phyloP scores from a whole-genome alignment of 306 rosid species.

The Cicer pinnatifidum region DNA sequence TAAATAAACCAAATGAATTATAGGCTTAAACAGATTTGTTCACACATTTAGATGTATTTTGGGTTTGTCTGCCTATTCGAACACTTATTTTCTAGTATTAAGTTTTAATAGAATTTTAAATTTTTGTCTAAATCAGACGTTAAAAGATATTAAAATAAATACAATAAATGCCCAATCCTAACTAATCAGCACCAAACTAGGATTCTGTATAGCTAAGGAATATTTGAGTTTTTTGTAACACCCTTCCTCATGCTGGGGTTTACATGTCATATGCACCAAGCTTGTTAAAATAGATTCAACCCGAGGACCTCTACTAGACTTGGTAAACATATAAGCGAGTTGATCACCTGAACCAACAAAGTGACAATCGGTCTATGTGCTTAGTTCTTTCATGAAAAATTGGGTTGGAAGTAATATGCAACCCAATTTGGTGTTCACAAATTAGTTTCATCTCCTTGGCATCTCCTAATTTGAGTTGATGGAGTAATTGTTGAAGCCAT shows the following conservation, averaged over 20 bases:
- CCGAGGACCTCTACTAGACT: not conserved
- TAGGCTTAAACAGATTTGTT: not conserved
- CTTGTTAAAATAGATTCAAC: not conserved
- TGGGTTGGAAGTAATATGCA: not conserved
- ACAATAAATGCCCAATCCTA: not conserved
- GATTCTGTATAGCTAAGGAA: not conserved
- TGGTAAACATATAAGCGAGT: not conserved
- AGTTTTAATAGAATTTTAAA: not conserved
- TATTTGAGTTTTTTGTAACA: not conserved
- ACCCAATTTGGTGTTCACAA: not conserved
- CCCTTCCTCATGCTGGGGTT: not conserved
- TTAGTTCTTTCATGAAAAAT: not conserved
- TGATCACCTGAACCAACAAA: not conserved
- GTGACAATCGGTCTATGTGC: not conserved
- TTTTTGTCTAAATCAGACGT: not conserved
- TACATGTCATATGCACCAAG: not conserved
- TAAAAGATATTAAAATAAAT: too few relatives aligned
- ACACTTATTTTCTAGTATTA: slow-evolving; percentile 8
- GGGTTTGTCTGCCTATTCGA: slow-evolving; percentile 1
- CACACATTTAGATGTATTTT: not conserved
- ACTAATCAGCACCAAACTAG: not conserved
- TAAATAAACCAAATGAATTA: not conserved
- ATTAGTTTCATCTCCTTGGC: not conserved
- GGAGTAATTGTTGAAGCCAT: not conserved
- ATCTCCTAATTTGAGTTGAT: not conserved